These are phyloP conservation scores for Plantago elongata DNA, from an alignment of 257 asterid species.

Conservation along the genomic window DNA sequence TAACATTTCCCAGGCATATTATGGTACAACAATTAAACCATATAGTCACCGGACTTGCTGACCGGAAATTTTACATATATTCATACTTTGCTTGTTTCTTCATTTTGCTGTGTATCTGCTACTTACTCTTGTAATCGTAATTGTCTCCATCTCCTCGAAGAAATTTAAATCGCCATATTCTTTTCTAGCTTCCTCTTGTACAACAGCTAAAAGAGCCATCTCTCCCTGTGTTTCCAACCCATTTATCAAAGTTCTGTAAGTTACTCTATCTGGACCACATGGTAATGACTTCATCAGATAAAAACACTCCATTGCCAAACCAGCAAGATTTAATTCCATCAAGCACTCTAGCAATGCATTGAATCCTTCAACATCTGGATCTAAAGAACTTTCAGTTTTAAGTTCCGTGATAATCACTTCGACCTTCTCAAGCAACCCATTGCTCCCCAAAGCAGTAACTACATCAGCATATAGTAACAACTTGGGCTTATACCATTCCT, in stretches of 20 bases:
- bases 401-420: slow-evolving; percentile 36
- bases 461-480: slow-evolving; percentile 51
- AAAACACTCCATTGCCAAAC: slow-evolving; percentile 50
- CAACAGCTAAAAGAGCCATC: slow-evolving; percentile 28
- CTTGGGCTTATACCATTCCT: slow-evolving; percentile 61
- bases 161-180: slow-evolving; percentile 38
- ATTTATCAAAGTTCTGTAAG: slow-evolving; percentile 37
- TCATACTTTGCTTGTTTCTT: background rate
- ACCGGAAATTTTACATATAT: background rate
- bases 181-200: slow-evolving; percentile 44
- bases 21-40: background rate
- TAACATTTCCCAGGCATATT: background rate
- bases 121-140: slow-evolving; percentile 18
- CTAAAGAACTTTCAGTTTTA: slow-evolving; percentile 38
- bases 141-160: slow-evolving; percentile 35
- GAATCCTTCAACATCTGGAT: slow-evolving; percentile 49
- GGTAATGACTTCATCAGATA: slow-evolving; percentile 42
- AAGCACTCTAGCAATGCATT: slow-evolving; percentile 52
- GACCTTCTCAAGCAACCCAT: slow-evolving; percentile 44
- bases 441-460: slow-evolving; percentile 58
- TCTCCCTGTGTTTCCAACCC: slow-evolving; percentile 46
- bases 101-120: slow-evolving; percentile 6
- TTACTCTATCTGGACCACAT: slow-evolving; percentile 11
- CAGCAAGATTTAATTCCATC: slow-evolving; percentile 39
- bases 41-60: background rate